These are phyloP conservation scores for Astragalus glycyphyllos DNA, from an alignment of 306 rosid genomes.

Conservation along the genomic window DNA sequence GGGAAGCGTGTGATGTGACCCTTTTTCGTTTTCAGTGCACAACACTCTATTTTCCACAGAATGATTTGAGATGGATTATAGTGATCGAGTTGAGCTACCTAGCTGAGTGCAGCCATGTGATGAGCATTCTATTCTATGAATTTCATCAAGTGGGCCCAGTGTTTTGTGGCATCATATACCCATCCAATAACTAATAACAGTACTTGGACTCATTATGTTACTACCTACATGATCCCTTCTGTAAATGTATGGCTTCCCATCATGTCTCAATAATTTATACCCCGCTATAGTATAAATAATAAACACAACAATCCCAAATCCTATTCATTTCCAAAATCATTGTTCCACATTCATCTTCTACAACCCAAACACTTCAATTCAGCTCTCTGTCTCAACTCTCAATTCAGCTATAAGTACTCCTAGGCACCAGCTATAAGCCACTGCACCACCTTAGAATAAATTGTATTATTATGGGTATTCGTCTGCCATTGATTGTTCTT, in stretches of 20 bases:
- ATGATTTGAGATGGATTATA: slow-evolving; percentile 27
- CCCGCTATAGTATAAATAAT: slow-evolving; percentile 31
- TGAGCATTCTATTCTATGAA: slow-evolving; percentile 13
- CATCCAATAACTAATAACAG: slow-evolving; percentile 16
- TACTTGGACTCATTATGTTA: no score
- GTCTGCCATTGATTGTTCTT: slow-evolving; percentile 52
- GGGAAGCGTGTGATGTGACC: slow-evolving; percentile 23
- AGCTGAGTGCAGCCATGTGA: slow-evolving; percentile 53
- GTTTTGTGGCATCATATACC: slow-evolving; percentile 30
- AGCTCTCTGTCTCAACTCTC: no score
- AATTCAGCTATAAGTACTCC: no score
- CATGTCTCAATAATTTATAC: neutral
- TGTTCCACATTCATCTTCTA: slow-evolving; percentile 1
- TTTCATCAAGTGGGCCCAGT: slow-evolving; percentile 49
- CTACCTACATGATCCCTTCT: slow-evolving; percentile 32
- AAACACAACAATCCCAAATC: slow-evolving; percentile 31
- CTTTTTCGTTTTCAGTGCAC: slow-evolving; percentile 49
- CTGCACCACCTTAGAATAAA: no score
- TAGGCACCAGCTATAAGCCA: no score
- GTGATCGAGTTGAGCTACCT: neutral
- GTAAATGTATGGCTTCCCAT: slow-evolving; percentile 44
- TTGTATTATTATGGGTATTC: slow-evolving; percentile 46
- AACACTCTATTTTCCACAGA: slow-evolving; percentile 40
- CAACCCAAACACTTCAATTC: neutral
- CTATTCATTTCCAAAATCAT: neutral